Conservation (phyloP, 768 basidiomycete species). For the Mycena galopus region DNA sequence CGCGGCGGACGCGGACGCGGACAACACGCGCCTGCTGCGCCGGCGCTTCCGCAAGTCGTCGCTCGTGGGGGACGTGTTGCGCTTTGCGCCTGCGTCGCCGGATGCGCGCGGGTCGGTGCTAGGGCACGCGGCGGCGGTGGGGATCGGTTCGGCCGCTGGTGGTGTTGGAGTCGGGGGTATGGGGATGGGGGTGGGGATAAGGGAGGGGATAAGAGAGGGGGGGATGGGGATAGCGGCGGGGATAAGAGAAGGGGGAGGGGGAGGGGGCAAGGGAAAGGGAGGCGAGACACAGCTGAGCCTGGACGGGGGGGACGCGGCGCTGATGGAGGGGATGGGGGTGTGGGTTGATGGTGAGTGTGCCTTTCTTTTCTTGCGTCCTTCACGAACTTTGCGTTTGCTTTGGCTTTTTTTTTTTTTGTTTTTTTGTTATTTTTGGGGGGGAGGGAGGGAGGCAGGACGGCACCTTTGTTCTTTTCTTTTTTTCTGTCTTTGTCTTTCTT, state of each 20-base stretch:
- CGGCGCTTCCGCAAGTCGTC: slow-evolving; percentile 32
- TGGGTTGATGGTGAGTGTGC: neutral
- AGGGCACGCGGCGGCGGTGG: too few relatives aligned
- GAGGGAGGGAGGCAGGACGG: too few relatives aligned
- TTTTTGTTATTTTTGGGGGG: too few relatives aligned
- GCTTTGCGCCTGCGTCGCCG: slow-evolving; percentile 31
- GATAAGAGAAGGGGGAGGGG: neutral
- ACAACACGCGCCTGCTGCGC: neutral
- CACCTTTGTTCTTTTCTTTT: too few relatives aligned
- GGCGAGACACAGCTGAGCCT: neutral
- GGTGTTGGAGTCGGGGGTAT: too few relatives aligned
- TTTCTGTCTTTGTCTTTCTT: too few relatives aligned
- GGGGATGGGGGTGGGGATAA: too few relatives aligned
- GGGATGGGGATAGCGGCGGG: too few relatives aligned
- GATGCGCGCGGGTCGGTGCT: neutral
- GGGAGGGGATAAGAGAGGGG: too few relatives aligned
- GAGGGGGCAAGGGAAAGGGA: neutral
- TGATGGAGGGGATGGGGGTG: neutral
- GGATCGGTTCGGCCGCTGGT: too few relatives aligned
- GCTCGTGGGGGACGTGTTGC: slow-evolving; percentile 29
- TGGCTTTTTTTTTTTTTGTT: neutral
- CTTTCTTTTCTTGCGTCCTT: neutral
- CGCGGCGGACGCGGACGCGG: too few relatives aligned
- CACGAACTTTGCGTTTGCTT: too few relatives aligned
- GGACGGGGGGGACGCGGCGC: neutral